phyloP scores from a whole-genome alignment of 768 basidiomycete genomes.

The Lentinula boryana region DNA sequence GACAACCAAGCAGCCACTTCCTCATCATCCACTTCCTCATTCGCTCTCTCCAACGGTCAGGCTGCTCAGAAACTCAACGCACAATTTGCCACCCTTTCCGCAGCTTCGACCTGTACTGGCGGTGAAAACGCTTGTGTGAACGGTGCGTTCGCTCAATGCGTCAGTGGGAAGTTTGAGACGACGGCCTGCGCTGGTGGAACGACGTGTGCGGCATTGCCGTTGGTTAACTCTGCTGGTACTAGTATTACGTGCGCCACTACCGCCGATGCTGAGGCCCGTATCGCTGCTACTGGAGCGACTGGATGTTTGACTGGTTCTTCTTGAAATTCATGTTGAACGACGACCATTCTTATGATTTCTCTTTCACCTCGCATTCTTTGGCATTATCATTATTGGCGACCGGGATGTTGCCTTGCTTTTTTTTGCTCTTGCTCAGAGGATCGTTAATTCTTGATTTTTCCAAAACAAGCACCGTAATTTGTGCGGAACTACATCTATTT shows the following conservation, averaged over 20 bases:
- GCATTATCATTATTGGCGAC: slow-evolving; percentile 4
- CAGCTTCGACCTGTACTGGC: slow-evolving; percentile 38
- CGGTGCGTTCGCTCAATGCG: slow-evolving; percentile 46
- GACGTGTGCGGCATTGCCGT: slow-evolving; percentile 35
- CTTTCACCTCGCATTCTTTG: background rate
- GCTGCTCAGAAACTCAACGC: slow-evolving; percentile 46
- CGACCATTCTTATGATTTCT: background rate
- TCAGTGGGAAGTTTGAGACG: slow-evolving; percentile 36
- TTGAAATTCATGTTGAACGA: background rate
- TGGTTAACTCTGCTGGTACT: slow-evolving; percentile 39
- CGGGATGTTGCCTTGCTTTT: slow-evolving; percentile 1
- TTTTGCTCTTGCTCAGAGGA: background rate
- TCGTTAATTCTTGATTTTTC: background rate
- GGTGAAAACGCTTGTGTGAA: slow-evolving; percentile 42
- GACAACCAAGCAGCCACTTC: slow-evolving; percentile 22
- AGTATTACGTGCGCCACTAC: slow-evolving; percentile 33
- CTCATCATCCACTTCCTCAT: slow-evolving; percentile 2
- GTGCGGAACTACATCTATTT: background rate
- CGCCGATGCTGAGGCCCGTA: slow-evolving; percentile 28
- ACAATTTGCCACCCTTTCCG: slow-evolving; percentile 42
- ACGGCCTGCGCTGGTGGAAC: slow-evolving; percentile 30
- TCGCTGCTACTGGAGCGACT: slow-evolving; percentile 29
- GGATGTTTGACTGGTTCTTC: slow-evolving; percentile 17
- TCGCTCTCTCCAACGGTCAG: slow-evolving; percentile 35
- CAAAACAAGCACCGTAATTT: background rate